A percentile compares a stretch with the other conserved stretches of the same genome.
These are phyloP conservation scores for Serendipita sp. DNA, from an alignment of 768 basidiomycete genomes.

Conservation along the genomic window DNA sequence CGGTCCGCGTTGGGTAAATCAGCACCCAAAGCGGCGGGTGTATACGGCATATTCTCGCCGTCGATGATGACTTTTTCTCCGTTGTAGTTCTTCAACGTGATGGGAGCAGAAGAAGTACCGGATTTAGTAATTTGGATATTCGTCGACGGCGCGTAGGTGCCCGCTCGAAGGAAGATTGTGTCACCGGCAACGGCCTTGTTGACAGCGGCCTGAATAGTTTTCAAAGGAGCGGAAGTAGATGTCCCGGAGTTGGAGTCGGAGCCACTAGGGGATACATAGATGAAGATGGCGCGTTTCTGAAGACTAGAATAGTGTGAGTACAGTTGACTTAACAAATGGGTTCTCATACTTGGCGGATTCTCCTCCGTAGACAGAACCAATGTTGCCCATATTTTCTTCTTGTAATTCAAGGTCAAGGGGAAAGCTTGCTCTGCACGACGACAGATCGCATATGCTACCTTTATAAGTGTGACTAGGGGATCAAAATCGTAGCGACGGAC, in stretches of 20 bases:
- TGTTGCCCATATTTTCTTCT: too few species aligned
- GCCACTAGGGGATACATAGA: slow-evolving; percentile 6
- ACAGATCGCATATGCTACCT: too few species aligned
- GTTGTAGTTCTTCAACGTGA: slow-evolving; percentile 8
- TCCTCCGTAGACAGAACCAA: too few species aligned
- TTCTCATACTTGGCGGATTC: too few species aligned
- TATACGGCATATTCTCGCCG: slow-evolving; percentile 5
- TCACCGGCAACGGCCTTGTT: slow-evolving; percentile 4
- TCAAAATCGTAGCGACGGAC: too few species aligned
- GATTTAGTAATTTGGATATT: slow-evolving; percentile 7
- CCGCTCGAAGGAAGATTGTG: slow-evolving; percentile 8
- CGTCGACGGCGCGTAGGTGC: slow-evolving; percentile 5
- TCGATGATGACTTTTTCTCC: slow-evolving; percentile 8
- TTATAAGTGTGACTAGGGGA: too few species aligned
- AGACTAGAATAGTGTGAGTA: background rate
- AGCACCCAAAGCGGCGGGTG: slow-evolving; percentile 5
- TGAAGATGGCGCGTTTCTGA: background rate
- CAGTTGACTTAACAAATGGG: too few species aligned
- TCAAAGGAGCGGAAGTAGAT: slow-evolving; percentile 2
- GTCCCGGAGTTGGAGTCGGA: slow-evolving; percentile 9
- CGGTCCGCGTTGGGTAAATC: slow-evolving; percentile 1
- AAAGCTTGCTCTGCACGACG: too few species aligned
- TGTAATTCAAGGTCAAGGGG: too few species aligned
- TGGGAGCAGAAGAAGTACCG: slow-evolving; percentile 5
- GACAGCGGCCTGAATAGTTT: slow-evolving; percentile 6